Conservation (phyloP, 495 filamentous ascomycete genomes). For the Viridothelium virens region DNA sequence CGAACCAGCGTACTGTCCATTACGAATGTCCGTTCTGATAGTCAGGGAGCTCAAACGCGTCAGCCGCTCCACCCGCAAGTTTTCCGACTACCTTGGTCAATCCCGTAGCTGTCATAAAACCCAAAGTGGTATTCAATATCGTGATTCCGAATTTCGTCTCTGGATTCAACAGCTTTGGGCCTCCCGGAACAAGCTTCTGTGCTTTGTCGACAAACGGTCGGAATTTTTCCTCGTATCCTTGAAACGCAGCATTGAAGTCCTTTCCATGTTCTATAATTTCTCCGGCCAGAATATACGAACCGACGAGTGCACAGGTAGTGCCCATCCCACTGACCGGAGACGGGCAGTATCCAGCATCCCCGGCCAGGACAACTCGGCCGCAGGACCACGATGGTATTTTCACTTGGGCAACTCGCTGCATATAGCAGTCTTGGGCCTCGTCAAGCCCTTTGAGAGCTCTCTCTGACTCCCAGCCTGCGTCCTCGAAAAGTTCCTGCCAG, state of each 20-base stretch:
- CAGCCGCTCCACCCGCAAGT: not conserved
- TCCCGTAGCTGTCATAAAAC: not conserved
- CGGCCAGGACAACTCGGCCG: slow-evolving; percentile 28
- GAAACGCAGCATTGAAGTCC: slow-evolving; percentile 34
- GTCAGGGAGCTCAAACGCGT: not conserved
- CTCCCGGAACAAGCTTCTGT: slow-evolving; percentile 31
- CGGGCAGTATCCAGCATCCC: slow-evolving; percentile 31
- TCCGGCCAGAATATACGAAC: slow-evolving; percentile 27
- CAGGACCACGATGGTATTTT: slow-evolving; percentile 23
- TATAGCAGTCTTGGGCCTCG: slow-evolving; percentile 23
- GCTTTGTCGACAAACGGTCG: slow-evolving; percentile 38
- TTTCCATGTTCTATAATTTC: slow-evolving; percentile 22
- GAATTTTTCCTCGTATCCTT: slow-evolving; percentile 39
- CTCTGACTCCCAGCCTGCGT: slow-evolving; percentile 17
- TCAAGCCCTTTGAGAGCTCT: slow-evolving; percentile 18
- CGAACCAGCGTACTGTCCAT: not conserved
- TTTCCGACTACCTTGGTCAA: slow-evolving; percentile 3
- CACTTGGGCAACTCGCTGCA: slow-evolving; percentile 24
- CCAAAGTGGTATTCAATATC: slow-evolving; percentile 3
- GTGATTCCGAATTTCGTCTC: slow-evolving; percentile 5
- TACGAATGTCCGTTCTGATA: not conserved
- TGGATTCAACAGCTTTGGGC: not conserved
- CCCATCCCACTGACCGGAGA: slow-evolving; percentile 30
- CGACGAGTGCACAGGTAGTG: slow-evolving; percentile 26
- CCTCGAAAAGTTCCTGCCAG: slow-evolving; percentile 14